Conservation (phyloP, 164 flowering plant genomes). For the Santalum album region DNA sequence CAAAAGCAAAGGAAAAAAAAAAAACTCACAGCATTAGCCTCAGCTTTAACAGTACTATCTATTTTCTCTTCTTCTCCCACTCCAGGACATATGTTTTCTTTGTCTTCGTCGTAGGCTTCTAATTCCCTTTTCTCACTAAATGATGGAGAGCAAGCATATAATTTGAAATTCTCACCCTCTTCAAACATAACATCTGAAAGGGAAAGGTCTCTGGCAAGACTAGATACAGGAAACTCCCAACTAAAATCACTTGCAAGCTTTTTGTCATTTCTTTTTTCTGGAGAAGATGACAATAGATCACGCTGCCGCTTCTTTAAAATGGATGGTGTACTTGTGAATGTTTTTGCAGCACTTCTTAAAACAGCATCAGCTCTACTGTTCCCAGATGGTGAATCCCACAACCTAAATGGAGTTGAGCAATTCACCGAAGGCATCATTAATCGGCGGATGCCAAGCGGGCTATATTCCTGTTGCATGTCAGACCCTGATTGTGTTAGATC, state of each 20-base stretch:
- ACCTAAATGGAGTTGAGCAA: conserved; percentile 58
- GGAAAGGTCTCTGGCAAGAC: conserved; percentile 38
- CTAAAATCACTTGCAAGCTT: conserved; percentile 38
- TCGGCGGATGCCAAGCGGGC: conserved; percentile 96
- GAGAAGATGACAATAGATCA: conserved; percentile 73
- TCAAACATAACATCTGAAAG: conserved; percentile 41
- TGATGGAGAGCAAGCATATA: conserved; percentile 13
- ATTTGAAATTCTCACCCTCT: conserved; percentile 12
- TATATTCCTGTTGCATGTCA: conserved; percentile 76
- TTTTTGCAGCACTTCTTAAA: conserved; percentile 81
- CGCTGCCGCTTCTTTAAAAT: conserved; percentile 82
- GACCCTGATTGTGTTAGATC: conserved; percentile 70
- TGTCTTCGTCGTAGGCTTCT: conserved; percentile 14
- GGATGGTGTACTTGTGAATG: conserved; percentile 73
- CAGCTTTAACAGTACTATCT: conserved; percentile 6
- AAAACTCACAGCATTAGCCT: conserved; percentile 14
- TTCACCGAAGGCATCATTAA: conserved; percentile 69
- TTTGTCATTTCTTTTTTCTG: conserved; percentile 64
- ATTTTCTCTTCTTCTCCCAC: conserved; percentile 12
- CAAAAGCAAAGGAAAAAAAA: background rate
- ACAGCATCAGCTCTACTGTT: conserved; percentile 67
- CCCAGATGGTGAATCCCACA: conserved; percentile 78
- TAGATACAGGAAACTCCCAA: conserved; percentile 26
- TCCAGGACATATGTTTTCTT: conserved; percentile 22
- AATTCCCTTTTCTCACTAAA: conserved; percentile 8